Evolutionary conservation across 2,329 filamentous ascomycete genomes (phyloP).

Genomic region (Ophiocordyceps camponoti-leonardi): DNA sequence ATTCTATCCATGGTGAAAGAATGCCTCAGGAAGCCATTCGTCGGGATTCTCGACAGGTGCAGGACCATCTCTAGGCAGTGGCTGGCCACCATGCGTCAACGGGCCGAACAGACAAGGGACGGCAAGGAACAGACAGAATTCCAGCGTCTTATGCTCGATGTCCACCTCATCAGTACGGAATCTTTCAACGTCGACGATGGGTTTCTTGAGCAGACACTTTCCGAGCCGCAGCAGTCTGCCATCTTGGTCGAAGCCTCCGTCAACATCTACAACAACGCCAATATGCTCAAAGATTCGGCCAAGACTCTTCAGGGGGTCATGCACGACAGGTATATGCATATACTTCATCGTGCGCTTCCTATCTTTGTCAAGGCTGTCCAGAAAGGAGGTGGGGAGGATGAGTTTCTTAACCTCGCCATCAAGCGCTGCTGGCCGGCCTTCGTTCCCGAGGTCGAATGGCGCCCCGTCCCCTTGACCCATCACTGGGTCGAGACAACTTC

Average conservation of each 20-base stretch:
- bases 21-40: background rate
- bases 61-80: background rate
- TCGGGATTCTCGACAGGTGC: background rate
- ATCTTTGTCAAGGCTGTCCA: background rate
- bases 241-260: background rate
- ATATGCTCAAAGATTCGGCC: background rate
- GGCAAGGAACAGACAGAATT: background rate
- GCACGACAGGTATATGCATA: slow-evolving; percentile 3
- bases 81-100: background rate
- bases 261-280: background rate
- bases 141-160: background rate
- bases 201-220: background rate
- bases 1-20: slow-evolving; percentile 3
- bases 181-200: background rate
- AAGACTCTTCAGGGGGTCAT: background rate
- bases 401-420: slow-evolving; percentile 5
- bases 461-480: background rate
- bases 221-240: background rate
- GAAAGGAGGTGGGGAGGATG: background rate
- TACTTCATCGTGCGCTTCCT: slow-evolving; percentile 2
- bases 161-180: background rate
- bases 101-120: background rate
- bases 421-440: slow-evolving; percentile 6
- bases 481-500: slow-evolving; percentile 1
- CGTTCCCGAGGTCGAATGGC: background rate